Conservation (phyloP, 208 protist genomes). For the Lotmaria passim region DNA sequence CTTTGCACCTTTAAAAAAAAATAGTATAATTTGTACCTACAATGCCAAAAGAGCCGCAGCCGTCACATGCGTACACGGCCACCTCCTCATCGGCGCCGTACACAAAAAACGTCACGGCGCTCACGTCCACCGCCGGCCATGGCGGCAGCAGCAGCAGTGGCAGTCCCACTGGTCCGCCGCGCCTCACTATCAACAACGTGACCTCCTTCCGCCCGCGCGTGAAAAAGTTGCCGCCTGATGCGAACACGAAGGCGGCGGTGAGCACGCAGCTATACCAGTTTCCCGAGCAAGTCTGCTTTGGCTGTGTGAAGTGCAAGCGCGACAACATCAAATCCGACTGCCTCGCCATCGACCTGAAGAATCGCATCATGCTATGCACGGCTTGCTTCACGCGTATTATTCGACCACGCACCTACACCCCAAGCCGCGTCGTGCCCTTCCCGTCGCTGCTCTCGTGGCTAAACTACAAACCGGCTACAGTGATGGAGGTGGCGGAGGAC, state of each 20-base stretch:
- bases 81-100: slow-evolving; percentile 28
- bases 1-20: no score
- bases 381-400: slow-evolving; percentile 80
- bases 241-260: slow-evolving; percentile 55
- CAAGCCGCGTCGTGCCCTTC: slow-evolving; percentile 80
- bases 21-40: no score
- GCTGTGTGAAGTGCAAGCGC: slow-evolving; percentile 77
- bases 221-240: slow-evolving; percentile 81
- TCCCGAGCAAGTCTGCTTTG: slow-evolving; percentile 63
- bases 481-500: slow-evolving; percentile 70
- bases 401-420: slow-evolving; percentile 71
- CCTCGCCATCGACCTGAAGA: slow-evolving; percentile 66
- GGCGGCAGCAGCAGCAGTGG: background rate
- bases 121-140: slow-evolving; percentile 9
- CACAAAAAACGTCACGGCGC: slow-evolving; percentile 5
- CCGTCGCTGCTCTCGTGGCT: slow-evolving; percentile 87
- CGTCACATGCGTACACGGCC: slow-evolving; percentile 12
- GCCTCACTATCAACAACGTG: slow-evolving; percentile 81
- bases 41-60: slow-evolving; percentile 37
- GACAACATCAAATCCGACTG: slow-evolving; percentile 81
- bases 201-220: slow-evolving; percentile 56
- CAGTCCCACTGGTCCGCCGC: slow-evolving; percentile 21
- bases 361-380: slow-evolving; percentile 74
- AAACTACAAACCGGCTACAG: slow-evolving; percentile 70
- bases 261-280: slow-evolving; percentile 78